Base-by-base conservation (phyloP, 2,329 filamentous ascomycete genomes). In the Diaporthe citriasiana region DNA sequence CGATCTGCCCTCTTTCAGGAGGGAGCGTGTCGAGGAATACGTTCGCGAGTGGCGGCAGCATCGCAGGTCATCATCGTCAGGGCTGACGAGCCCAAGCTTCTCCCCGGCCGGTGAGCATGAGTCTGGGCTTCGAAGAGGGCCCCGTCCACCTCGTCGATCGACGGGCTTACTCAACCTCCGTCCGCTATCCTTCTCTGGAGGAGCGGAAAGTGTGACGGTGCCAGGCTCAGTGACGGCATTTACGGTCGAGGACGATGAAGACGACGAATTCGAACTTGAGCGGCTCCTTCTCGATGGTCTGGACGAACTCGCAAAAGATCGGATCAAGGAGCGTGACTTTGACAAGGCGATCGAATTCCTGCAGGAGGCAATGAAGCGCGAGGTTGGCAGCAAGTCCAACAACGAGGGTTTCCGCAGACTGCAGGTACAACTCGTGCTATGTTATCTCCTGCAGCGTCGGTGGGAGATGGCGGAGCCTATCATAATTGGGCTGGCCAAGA, bases 341-440 rank as follows among this genome's bases (percentile, higher is more conserved):
- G 42, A 56, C 53, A 78, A 79, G 42, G 78, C 79, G 9, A 71
- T 77, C n/a, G 72, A 76, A 3, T 78, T 79, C 35, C 63, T 80
- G 1, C 60, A 77, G 35, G 57, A 77, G n/a, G 78, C 77, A 3
- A 66, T 77, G 47, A 68, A 75, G 38, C 55, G 47, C 30, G 69
- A 69, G 27, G 71, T 65, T 35, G 47, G 66, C 30, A 69, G 42
- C 35, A 60, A 70, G 12, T 19, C 63, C 2, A 53, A 38, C 15
- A 57, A 59, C 10, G 33, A 47, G 7, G 71, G 72, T 12, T 63
- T 60, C 27, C 75, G 77, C 10, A 66, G 72, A 8, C 72, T 79
- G 1, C 76, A 78, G 50, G 74, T 76, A 17, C 78, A 79, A 42
- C 74, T 80, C 4, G 76, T 76, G 0, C 73, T 77, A 3, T 79